Evolutionary conservation across 2,329 filamentous ascomycete species (phyloP).

Genomic region (Ambrosiella xylebori): DNA sequence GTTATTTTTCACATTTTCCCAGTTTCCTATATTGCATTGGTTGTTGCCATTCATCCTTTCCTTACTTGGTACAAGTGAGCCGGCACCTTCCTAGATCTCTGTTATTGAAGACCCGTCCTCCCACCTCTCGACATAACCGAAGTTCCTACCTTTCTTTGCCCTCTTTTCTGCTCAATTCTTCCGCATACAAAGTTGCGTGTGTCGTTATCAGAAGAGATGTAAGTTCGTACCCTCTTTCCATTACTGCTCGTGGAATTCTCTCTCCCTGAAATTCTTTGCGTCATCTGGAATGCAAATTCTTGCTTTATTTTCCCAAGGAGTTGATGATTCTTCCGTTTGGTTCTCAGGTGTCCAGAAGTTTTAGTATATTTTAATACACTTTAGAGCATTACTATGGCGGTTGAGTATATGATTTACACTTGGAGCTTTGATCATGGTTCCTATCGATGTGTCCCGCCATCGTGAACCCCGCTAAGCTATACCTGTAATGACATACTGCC

Average conservation of each 20-base stretch:
- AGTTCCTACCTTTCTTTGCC: conserved; percentile 1
- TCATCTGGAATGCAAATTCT: no score
- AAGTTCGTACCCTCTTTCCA: not conserved
- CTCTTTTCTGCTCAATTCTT: not conserved
- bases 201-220: not conserved
- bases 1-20: not conserved
- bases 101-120: conserved; percentile 2
- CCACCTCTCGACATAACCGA: not conserved
- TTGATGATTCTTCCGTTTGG: no score
- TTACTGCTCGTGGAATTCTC: not conserved
- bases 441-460: no score
- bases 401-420: no score
- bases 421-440: no score
- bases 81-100: not conserved
- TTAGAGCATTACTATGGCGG: no score
- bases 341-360: no score
- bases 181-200: not conserved
- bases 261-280: not conserved
- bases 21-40: not conserved
- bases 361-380: no score
- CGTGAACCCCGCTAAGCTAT: conserved; percentile 3
- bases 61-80: not conserved
- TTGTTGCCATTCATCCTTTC: conserved; percentile 1
- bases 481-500: not conserved
- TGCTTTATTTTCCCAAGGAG: no score